Evolutionary conservation across 1,284 basidiomycete genomes (phyloP).

Genomic region (Ustilago xerochloae): DNA sequence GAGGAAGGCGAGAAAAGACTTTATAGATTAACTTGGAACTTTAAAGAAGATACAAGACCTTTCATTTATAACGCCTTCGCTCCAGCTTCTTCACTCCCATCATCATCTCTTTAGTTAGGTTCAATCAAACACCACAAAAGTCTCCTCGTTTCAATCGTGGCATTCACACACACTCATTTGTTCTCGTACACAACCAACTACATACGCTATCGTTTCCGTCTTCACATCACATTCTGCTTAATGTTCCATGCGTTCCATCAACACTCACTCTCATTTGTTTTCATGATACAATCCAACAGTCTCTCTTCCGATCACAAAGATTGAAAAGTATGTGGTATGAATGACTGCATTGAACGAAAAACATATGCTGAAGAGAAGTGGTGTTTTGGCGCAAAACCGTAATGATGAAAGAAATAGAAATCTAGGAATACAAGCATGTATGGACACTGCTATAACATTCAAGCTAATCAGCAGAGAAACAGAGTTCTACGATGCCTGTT

Average conservation of each 20-base stretch:
- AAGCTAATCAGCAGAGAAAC: background rate
- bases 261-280: background rate
- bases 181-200: background rate
- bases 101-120: no score
- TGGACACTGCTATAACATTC: background rate
- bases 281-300: no score
- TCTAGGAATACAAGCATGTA: background rate
- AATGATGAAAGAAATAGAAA: background rate
- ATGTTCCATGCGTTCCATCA: no score
- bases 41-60: conserved; percentile 28
- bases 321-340: background rate
- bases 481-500: conserved; percentile 6
- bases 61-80: conserved; percentile 29
- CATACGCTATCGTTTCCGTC: background rate
- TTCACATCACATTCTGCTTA: no score
- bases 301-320: background rate
- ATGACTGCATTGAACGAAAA: conserved; percentile 6
- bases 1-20: conserved; percentile 21
- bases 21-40: conserved; percentile 34
- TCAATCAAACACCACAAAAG: no score
- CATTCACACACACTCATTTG: background rate
- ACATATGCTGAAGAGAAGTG: conserved; percentile 8
- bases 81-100: background rate
- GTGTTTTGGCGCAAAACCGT: background rate
- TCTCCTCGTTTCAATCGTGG: no score